Base-by-base conservation (phyloP, 371 early-diverging fungal species). In the Furculomyces boomerangus region DNA sequence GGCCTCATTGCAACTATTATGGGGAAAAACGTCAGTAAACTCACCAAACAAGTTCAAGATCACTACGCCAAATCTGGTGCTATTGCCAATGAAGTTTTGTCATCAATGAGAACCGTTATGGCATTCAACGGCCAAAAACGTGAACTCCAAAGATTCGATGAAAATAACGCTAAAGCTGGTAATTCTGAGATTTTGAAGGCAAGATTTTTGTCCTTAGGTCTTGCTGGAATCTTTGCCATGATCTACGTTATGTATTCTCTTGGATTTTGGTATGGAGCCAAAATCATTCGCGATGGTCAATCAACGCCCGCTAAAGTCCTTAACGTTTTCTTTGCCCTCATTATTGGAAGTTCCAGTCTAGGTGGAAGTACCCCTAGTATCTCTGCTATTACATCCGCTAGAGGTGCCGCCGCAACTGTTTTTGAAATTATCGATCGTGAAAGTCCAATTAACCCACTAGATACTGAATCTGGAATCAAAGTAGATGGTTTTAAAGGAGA, bases 91-190 rank as follows among this genome's bases (percentile, higher is more conserved):
- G 89, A 97, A 64, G 88, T 79, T 0, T 72, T 97, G 51, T 66
- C 84, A 10, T 76, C 80, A 32, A 85, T 95, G 49, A 79, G 92
- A 47, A 94, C 94, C 13, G 86, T 92, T 29, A 78, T 76, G 40
- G 75, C 92, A 2, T 93, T 92, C 68, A 79, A 80, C 55, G 78
- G 79, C 22, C 84, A 90, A 68, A 62, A 73, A 24, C 77, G 84
- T 20, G 79, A 85, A 56, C 60, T 74, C 14, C 57, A 61, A 3
- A 66, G 77, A 27, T 96, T 88, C 71, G 64, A 66, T 26, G 45
- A 29, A 0, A 65, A 76, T 57, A 63, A 83, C 2, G 64, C 58
- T 20, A 64, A 70, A 30, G 87, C 85, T 2, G 71, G 66, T 41
- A 59, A 62, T 8, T 63, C 73, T 16, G 84, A 81, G 30, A 58